Base-by-base conservation (phyloP, 2,329 filamentous ascomycete genomes). In the Fusarium sp. region DNA sequence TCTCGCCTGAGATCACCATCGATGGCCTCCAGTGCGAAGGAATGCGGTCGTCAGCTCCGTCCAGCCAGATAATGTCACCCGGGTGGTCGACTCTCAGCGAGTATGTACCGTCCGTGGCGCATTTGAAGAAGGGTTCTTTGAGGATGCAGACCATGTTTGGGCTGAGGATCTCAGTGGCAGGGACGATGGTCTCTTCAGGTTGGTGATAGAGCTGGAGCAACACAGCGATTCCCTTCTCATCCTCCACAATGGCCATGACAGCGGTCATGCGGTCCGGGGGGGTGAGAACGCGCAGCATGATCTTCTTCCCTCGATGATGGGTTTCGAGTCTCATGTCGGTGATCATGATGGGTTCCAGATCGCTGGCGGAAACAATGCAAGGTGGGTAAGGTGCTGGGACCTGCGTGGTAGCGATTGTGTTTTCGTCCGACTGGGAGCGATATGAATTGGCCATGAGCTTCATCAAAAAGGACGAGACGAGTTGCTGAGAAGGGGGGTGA, bases 121-220 rank as follows among this genome's bases (percentile, higher is more conserved):
- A 60, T 53, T 35, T 36, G 18, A 63, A 63, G 39, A 63, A 54
- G 8, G 58, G 63, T 5, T 65, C 47, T 17, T 65, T 65, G 12
- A 65, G 14, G 10, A 63, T 54, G 6, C 26, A 65, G 3, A 54
- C 39, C 15, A 15, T 38, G 22, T 63, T 51, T 3, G 17, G 24
- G 13, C 12, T 22, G 8, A 65, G 11, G 10, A 53, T 54, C 30
- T 22, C 9, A 12, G 11, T n/a, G 18, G 38, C 36, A 4, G 39
- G 32, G 6, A 54, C 13, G 11, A 53, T 6, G 11, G 26, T 45
- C 32, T 63, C 63, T 5, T 30, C 8, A 4, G 32, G 45, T 11
- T 65, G 32, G 8, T 65, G 58, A n/a, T 38, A 63, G 11, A 65
- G 22, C 6, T 51, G 32, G 8, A 65, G 36, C 12, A 65, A 24